Conservation (phyloP, 1,284 basidiomycete genomes). For the Heterobasidion occidentale region DNA sequence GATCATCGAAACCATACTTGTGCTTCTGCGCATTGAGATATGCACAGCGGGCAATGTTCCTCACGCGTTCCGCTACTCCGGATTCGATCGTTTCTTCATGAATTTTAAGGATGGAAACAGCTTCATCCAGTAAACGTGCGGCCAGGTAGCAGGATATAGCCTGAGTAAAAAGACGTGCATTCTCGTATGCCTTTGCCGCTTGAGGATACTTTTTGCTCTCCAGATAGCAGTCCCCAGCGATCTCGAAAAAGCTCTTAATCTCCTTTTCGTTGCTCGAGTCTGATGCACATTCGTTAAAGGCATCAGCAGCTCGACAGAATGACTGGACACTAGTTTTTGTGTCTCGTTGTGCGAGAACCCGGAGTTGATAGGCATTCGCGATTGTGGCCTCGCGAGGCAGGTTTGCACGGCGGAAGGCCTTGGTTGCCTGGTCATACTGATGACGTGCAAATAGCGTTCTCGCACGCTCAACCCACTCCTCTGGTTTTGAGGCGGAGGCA, state of each 20-base stretch:
- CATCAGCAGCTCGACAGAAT: slow-evolving; percentile 45
- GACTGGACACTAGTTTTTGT: slow-evolving; percentile 22
- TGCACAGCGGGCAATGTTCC: slow-evolving; percentile 38
- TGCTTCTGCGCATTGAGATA: slow-evolving; percentile 39
- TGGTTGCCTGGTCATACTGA: slow-evolving; percentile 49
- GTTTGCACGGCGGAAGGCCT: slow-evolving; percentile 51
- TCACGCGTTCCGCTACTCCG: slow-evolving; percentile 31
- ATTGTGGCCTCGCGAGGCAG: slow-evolving; percentile 35
- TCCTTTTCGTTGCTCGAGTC: not conserved
- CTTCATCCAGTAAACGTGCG: slow-evolving; percentile 43
- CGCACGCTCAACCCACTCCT: slow-evolving; percentile 53
- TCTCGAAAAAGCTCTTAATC: not conserved
- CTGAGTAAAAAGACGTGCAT: slow-evolving; percentile 34
- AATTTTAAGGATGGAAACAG: slow-evolving; percentile 35
- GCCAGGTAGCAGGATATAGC: slow-evolving; percentile 42
- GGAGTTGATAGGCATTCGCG: slow-evolving; percentile 34
- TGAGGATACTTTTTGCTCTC: slow-evolving; percentile 22
- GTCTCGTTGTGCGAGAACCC: slow-evolving; percentile 27
- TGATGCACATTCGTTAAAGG: slow-evolving; percentile 22
- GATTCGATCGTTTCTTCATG: slow-evolving; percentile 25
- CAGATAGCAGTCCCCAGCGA: not conserved
- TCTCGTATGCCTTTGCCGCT: slow-evolving; percentile 39
- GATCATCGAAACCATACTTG: slow-evolving; percentile 27
- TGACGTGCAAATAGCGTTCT: slow-evolving; percentile 43
- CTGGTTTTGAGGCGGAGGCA: slow-evolving; percentile 35